A percentile compares a stretch with the other conserved stretches of the same genome.
Evolutionary conservation across 2,329 filamentous ascomycete species (phyloP).

Genomic region (Aspergillus ustus): DNA sequence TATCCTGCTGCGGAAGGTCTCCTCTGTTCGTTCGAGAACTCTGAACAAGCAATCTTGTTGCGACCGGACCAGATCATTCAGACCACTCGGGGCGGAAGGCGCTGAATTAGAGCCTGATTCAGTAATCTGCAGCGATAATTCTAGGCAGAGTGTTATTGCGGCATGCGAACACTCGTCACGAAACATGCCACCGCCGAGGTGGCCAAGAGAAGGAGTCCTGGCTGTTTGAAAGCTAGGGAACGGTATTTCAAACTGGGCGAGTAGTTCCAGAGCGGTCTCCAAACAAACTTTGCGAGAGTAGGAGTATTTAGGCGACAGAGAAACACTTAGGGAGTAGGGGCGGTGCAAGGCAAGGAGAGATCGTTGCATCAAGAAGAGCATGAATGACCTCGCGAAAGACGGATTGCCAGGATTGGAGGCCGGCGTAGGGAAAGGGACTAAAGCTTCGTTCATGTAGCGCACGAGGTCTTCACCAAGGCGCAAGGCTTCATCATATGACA

Average conservation of each 20-base stretch:
- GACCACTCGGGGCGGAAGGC: slow-evolving; percentile 16
- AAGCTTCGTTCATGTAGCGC: slow-evolving; percentile 28
- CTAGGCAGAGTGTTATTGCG: slow-evolving; percentile 38
- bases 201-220: slow-evolving; percentile 34
- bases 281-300: slow-evolving; percentile 45
- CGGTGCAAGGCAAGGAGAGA: slow-evolving; percentile 62
- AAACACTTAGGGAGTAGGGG: slow-evolving; percentile 41
- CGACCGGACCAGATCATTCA: slow-evolving; percentile 38
- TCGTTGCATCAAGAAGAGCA: slow-evolving; percentile 58
- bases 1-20: slow-evolving; percentile 36
- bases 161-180: slow-evolving; percentile 41
- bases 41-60: slow-evolving; percentile 37
- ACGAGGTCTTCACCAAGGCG: slow-evolving; percentile 35
- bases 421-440: slow-evolving; percentile 28
- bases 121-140: slow-evolving; percentile 36
- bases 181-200: slow-evolving; percentile 41
- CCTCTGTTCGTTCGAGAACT: slow-evolving; percentile 34
- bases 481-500: slow-evolving; percentile 41
- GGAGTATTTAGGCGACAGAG: slow-evolving; percentile 38
- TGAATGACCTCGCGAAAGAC: slow-evolving; percentile 42
- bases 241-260: slow-evolving; percentile 36
- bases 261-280: slow-evolving; percentile 40
- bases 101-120: slow-evolving; percentile 25
- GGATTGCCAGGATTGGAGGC: slow-evolving; percentile 22
- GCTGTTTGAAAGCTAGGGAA: slow-evolving; percentile 20